Conservation (phyloP, 345 rosid species). For the Kernera saxatilis region DNA sequence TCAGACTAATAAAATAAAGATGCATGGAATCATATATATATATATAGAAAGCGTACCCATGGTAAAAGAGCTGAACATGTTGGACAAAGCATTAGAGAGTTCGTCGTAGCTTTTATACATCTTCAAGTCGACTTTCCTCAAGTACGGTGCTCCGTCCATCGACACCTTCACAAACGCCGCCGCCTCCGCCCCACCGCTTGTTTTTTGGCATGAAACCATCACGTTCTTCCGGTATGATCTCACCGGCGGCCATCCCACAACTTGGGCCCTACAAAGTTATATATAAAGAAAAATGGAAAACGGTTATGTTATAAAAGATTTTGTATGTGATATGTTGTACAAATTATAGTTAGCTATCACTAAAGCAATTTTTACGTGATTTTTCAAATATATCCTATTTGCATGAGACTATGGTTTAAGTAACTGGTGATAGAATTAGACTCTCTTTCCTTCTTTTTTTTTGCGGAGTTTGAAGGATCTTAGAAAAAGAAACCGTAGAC, state of each 20-base stretch:
- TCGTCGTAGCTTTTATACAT: conserved; percentile 64
- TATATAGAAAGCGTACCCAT: conserved; percentile 36
- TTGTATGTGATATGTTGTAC: not conserved
- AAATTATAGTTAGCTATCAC: not conserved
- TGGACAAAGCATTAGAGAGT: conserved; percentile 58
- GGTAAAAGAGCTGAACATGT: conserved; percentile 85
- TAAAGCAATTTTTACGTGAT: not conserved
- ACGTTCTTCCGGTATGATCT: conserved; percentile 80
- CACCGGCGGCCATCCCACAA: conserved; percentile 98
- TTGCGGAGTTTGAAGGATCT: not conserved
- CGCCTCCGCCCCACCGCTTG: conserved; percentile 21
- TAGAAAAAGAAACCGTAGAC: not conserved
- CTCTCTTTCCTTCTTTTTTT: not conserved
- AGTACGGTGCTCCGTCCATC: conserved; percentile 94
- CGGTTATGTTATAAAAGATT: not conserved
- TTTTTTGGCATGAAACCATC: conserved; percentile 41
- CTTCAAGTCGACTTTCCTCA: conserved; percentile 78
- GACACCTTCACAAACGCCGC: conserved; percentile 77
- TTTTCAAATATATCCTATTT: not conserved
- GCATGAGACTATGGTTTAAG: not conserved
- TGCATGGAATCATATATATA: not conserved
- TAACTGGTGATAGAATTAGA: not conserved
- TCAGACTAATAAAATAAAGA: not conserved
- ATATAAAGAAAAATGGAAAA: not conserved
- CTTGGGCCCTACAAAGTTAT: conserved; percentile 54